A percentile compares a stretch with the other conserved stretches of the same genome.
These are phyloP conservation scores for Thielaviopsis populi DNA, from an alignment of 2,329 filamentous ascomycete genomes.

Conservation along the genomic window DNA sequence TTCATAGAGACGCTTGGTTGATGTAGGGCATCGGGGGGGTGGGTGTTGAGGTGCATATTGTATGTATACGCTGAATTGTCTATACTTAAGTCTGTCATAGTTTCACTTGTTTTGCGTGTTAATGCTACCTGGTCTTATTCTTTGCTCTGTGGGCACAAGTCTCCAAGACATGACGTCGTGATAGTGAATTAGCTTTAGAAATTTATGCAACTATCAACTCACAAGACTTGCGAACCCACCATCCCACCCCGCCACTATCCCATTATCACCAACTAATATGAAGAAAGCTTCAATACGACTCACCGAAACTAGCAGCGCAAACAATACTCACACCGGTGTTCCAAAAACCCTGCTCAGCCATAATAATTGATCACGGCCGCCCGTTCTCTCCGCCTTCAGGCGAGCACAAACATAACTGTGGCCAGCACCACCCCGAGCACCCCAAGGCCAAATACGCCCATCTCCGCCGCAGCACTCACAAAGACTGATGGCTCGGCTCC, in stretches of 20 bases:
- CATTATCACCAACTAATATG: not conserved
- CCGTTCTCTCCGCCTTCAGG: not conserved
- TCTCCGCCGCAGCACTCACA: not conserved
- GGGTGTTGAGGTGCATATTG: not conserved
- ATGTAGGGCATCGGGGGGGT: not conserved
- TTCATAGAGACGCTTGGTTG: not conserved
- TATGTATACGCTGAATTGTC: not conserved
- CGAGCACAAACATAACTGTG: conserved; percentile 4
- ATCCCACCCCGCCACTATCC: not conserved
- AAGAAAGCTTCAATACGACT: not conserved
- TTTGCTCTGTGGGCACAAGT: too few species aligned
- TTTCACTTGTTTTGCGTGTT: not conserved
- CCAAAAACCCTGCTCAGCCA: not conserved
- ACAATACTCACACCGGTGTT: too few species aligned
- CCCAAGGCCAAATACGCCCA: not conserved
- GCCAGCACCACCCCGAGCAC: conserved; percentile 5
- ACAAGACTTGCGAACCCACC: not conserved
- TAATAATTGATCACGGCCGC: not conserved
- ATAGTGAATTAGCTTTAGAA: too few species aligned
- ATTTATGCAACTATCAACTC: not conserved
- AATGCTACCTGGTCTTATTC: too few species aligned
- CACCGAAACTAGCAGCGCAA: too few species aligned
- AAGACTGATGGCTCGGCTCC: conserved; percentile 1
- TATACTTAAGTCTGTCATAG: not conserved
- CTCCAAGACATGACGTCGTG: too few species aligned